phyloP scores from a whole-genome alignment of 495 filamentous ascomycete genomes.

The Aspergillus nidulans region DNA sequence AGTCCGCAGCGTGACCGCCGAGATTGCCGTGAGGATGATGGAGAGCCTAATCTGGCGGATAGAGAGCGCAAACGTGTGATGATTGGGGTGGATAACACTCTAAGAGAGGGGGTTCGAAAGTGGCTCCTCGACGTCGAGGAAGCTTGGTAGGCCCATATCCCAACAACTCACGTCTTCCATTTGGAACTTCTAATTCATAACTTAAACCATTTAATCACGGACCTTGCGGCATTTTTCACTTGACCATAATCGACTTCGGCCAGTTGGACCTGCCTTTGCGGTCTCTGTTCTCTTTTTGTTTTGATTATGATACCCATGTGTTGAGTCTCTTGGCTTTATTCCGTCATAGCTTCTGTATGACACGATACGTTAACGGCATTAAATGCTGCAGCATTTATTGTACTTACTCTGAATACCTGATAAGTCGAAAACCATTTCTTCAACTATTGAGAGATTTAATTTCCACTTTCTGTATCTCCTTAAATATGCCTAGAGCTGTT shows the following conservation, averaged over 20 bases:
- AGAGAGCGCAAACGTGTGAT: slow-evolving; percentile 34
- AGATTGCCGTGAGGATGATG: slow-evolving; percentile 46
- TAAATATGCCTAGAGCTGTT: neutral
- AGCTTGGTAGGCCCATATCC: slow-evolving; percentile 27
- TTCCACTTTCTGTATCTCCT: no score
- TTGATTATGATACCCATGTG: slow-evolving; percentile 24
- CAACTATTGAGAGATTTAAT: no score
- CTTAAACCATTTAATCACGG: neutral
- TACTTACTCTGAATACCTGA: neutral
- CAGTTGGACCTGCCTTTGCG: slow-evolving; percentile 5
- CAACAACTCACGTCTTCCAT: neutral
- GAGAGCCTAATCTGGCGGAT: slow-evolving; percentile 30
- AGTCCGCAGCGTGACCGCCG: slow-evolving; percentile 55
- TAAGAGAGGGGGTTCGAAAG: slow-evolving; percentile 60
- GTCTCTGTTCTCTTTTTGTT: slow-evolving; percentile 2
- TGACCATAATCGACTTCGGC: neutral
- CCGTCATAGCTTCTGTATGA: slow-evolving; percentile 9
- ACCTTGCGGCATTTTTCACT: neutral
- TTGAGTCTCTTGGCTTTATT: slow-evolving; percentile 16
- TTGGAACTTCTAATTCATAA: neutral
- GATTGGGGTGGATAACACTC: slow-evolving; percentile 48
- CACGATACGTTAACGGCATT: slow-evolving; percentile 10
- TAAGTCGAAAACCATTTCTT: neutral
- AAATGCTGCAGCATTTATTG: neutral
- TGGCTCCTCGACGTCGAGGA: slow-evolving; percentile 61